A percentile compares a stretch with the other conserved stretches of the same genome.
Evolutionary conservation across 2,329 filamentous ascomycete species (phyloP).

Genomic region (Coniochaeta sp.): DNA sequence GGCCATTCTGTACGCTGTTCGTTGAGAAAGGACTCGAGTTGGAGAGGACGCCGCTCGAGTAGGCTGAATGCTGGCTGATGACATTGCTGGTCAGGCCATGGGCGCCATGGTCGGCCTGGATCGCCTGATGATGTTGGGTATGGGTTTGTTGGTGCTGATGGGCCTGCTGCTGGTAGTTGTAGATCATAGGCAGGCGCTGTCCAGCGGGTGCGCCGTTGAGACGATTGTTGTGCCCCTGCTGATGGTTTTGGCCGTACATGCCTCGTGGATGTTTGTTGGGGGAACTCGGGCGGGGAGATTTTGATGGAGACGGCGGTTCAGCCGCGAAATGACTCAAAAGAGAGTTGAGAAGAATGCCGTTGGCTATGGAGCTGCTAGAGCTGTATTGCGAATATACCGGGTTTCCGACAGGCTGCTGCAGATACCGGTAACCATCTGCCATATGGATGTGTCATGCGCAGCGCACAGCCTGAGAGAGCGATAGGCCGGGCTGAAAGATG

Average conservation of each 20-base stretch:
- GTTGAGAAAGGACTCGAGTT: conserved; percentile 55
- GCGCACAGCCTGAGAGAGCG: conserved; percentile 3
- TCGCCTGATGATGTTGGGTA: conserved; percentile 51
- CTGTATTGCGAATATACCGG: conserved; percentile 49
- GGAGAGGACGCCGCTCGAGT: conserved; percentile 54
- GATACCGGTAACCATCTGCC: conserved; percentile 62
- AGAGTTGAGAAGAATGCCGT: conserved; percentile 22
- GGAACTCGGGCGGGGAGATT: conserved; percentile 19
- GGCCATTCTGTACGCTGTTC: conserved; percentile 49
- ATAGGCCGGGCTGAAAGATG: not conserved
- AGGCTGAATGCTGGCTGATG: conserved; percentile 53
- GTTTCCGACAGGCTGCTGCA: conserved; percentile 50
- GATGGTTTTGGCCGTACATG: conserved; percentile 69
- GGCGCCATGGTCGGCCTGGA: conserved; percentile 51
- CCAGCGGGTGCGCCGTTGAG: conserved; percentile 63
- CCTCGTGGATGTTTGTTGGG: conserved; percentile 27
- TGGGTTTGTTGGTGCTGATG: conserved; percentile 59
- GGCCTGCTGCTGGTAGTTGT: conserved; percentile 60
- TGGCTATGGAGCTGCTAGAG: conserved; percentile 32
- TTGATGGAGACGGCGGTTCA: conserved; percentile 19
- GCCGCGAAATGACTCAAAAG: conserved; percentile 23
- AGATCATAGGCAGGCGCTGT: conserved; percentile 56
- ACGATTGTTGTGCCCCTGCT: conserved; percentile 67
- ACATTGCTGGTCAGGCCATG: conserved; percentile 47
- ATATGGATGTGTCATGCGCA: conserved; percentile 42